Evolutionary conservation across 805 yeast species (phyloP).

Genomic region (Starmerella bombicola): DNA sequence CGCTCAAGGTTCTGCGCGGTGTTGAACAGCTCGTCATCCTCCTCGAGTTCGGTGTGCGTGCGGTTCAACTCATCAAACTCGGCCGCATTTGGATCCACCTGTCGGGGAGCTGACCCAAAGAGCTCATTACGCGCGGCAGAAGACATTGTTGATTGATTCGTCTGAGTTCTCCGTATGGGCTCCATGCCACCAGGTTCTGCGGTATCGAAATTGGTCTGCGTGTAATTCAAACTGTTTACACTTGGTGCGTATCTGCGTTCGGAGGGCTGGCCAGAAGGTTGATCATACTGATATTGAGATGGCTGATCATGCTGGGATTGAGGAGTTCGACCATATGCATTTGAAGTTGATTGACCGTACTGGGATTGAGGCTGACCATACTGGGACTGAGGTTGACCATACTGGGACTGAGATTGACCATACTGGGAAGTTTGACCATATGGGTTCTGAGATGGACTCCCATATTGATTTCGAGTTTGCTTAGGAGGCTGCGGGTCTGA

Average conservation of each 20-base stretch:
- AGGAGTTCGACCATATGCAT: neutral
- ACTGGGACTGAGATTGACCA: neutral
- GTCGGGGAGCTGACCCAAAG: slow-evolving; percentile 19
- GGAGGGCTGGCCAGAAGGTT: neutral
- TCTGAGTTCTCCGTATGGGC: slow-evolving; percentile 19
- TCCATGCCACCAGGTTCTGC: slow-evolving; percentile 6
- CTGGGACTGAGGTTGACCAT: neutral
- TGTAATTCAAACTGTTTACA: neutral
- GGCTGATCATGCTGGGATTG: too few relatives aligned
- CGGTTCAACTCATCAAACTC: slow-evolving; percentile 26
- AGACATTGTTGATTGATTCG: slow-evolving; percentile 11
- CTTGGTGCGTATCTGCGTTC: neutral
- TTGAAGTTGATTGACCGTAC: neutral
- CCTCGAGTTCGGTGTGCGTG: slow-evolving; percentile 21
- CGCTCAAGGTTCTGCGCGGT: slow-evolving; percentile 3
- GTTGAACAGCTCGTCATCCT: slow-evolving; percentile 9
- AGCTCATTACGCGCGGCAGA: slow-evolving; percentile 24
- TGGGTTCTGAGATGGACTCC: neutral
- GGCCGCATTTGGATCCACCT: slow-evolving; percentile 2
- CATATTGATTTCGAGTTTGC: neutral
- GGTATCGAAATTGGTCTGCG: neutral
- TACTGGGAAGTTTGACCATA: neutral
- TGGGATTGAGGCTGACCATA: neutral
- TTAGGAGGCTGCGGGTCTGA: neutral
- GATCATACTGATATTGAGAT: neutral